phyloP scores from a whole-genome alignment of 352 stramenopile species.

The Phytophthora ramorum region DNA sequence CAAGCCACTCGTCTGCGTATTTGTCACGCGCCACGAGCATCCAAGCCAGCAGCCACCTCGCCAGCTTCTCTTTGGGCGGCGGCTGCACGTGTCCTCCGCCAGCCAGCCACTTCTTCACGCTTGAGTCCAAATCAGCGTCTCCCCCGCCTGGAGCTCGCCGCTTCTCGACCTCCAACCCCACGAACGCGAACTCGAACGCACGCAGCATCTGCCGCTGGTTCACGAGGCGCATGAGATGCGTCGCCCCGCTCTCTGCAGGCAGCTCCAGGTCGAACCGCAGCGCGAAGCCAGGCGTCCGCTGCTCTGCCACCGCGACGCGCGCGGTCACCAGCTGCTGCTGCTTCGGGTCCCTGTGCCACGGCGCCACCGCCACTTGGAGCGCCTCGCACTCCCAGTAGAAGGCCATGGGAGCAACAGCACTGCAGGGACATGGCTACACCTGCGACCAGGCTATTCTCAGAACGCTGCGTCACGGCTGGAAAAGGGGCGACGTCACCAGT shows the following conservation, averaged over 20 bases:
- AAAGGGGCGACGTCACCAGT: conserved; percentile 11
- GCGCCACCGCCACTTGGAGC: conserved; percentile 33
- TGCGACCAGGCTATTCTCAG: conserved; percentile 14
- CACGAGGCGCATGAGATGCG: conserved; percentile 34
- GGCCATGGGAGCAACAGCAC: not conserved
- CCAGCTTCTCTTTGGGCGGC: conserved; percentile 56
- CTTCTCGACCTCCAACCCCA: not conserved
- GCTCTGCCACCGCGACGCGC: conserved; percentile 44
- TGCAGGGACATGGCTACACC: not conserved
- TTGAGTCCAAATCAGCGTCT: conserved; percentile 24
- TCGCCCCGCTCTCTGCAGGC: conserved; percentile 5
- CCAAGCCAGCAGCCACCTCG: conserved; percentile 62
- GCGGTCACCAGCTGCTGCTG: conserved; percentile 30
- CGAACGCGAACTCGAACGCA: conserved; percentile 48
- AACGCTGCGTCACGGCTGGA: conserved; percentile 5
- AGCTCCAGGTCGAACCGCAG: conserved; percentile 45
- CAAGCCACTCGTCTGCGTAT: conserved; percentile 26
- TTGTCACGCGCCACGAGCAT: conserved; percentile 36
- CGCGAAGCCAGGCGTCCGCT: conserved; percentile 47
- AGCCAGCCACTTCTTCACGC: conserved; percentile 45
- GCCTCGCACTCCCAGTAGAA: conserved; percentile 32
- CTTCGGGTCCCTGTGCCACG: conserved; percentile 19
- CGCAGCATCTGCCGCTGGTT: conserved; percentile 59
- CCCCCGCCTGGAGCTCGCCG: conserved; percentile 14
- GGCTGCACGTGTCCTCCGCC: conserved; percentile 24